Base-by-base conservation (phyloP, 1,139 yeast species). In the Entelexis sorbosivorans region DNA sequence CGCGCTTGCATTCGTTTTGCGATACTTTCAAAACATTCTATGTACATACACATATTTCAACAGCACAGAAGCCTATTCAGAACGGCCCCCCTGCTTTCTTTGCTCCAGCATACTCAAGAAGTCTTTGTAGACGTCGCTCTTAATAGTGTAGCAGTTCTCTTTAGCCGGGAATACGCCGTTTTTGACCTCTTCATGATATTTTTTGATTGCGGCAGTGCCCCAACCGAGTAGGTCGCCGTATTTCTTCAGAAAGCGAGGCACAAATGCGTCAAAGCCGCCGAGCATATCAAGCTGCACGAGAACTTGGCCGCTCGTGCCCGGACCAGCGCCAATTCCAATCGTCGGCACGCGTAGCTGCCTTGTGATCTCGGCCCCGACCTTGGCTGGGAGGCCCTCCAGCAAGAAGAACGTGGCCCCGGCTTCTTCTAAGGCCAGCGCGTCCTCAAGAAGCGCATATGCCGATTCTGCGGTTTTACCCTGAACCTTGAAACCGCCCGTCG, bases 321-420 rank as follows among this genome's bases (percentile, higher is more conserved):
- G 79, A 0, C 98, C 97, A 0, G 97, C 96, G 7, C 98, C 98
- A 50, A 91, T 91, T 7, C 98, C 97, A 57, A 91, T 88, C 1
- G 94, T 86, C 0, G 98, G 97, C 1, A 89, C 71, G 0, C 65
- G 53, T 31, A 88, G 66, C 29, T 70, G 69, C 2, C 72, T 63
- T 0, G 96, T 84, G 42, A 91, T 77, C 53, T 71, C 69, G 45
- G 72, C 67, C 0, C 91, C 91, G n/a, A 91, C 69, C 54, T 74
- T 75, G 52, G 77, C 78, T 2, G 98, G 98, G 10, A 91, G 76
- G 49, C 96, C 94, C 62, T 91, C 98, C 11, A 91, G 65, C 1
- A 91, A 80, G 1, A 88, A 64, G 39, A 82, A 66, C 61, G 85
- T 84, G 20, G 82, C 86, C 0, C 98, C 98, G 0, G 89, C 81